Percentiles rank a stretch among this genome's conserved stretches.
Evolutionary conservation across 2,329 filamentous ascomycete genomes (phyloP).

Genomic region (Claviceps cyperi): DNA sequence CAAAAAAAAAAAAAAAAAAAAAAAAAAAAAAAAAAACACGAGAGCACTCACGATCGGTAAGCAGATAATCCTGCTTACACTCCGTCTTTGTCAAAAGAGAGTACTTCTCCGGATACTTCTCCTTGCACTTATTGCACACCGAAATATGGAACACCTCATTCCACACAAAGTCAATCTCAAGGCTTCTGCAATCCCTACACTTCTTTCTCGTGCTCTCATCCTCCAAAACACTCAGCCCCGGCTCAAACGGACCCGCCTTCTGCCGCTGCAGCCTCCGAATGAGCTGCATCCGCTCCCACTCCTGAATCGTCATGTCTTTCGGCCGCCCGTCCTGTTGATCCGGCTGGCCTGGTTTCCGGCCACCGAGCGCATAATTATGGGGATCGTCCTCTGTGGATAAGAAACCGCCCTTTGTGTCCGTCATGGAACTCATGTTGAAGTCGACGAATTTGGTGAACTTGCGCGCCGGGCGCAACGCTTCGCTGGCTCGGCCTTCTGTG

Average conservation of each 20-base stretch:
- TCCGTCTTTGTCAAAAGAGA: constrained; percentile 94
- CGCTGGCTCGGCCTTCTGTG: constrained; percentile 24
- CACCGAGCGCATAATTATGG: constrained; percentile 58
- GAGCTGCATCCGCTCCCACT: constrained; percentile 79
- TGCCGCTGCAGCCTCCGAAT: constrained; percentile 56
- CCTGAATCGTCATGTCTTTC: constrained; percentile 72
- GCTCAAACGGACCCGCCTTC: constrained; percentile 75
- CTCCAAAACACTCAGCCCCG: constrained; percentile 62
- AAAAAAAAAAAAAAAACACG: not conserved
- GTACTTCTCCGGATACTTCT: constrained; percentile 82
- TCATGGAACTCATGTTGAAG: constrained; percentile 97
- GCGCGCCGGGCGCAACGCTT: constrained; percentile 54
- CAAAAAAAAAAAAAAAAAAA: not conserved
- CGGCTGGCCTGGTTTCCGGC: constrained; percentile 21
- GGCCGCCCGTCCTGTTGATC: constrained; percentile 48
- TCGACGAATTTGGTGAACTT: constrained; percentile 94
- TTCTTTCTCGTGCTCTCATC: constrained; percentile 51
- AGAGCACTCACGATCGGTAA: constrained; percentile 66
- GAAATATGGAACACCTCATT: constrained; percentile 64
- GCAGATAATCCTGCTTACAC: constrained; percentile 82
- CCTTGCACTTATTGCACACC: constrained; percentile 76
- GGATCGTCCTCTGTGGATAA: constrained; percentile 85
- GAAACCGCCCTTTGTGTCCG: constrained; percentile 93
- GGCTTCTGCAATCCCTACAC: constrained; percentile 67
- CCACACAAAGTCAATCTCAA: constrained; percentile 95